Evolutionary conservation across 2,329 filamentous ascomycete species (phyloP), one percentile per base, ranked within the genome.

Genomic region (Albifimbria verrucaria): DNA sequence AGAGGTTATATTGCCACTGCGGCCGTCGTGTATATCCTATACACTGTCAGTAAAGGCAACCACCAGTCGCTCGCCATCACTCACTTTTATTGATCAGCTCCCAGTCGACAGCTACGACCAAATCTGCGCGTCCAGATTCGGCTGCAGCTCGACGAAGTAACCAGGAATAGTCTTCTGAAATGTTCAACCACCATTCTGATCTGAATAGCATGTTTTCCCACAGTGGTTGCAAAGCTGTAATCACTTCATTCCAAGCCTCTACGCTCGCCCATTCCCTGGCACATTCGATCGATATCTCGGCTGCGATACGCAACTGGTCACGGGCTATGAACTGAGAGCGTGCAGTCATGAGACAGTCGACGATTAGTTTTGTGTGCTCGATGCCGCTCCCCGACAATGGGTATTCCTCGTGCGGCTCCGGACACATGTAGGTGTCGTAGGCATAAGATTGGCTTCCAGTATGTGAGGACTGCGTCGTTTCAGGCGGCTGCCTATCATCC

Each of bases 341-440:
- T 3, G 84, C 81, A 36, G 73, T 72, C 48, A 73, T 69, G 10
- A 87, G 66, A 45, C 72, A 74, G 41, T 81, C 73, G 22, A 84
- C 71, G 26, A 87, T 81, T 22, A 85, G 64, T 53, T 76, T 71
- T 2, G 77, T 71, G 63, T 87, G 83, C 55, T 85, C 75, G 42
- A 82, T 73, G 0, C 81, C 80, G 5, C 66, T 58, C 4, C 77
- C 76, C 20, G 71, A 65, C 15, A 85, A 58, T 0, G 83, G 82
- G 48, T 76, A 77, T 60, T 87, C 84, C 57, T 85, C 75, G 55
- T 84, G 74, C 2, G 85, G 85, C 39, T 83, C 78, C 12, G 82
- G 83, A 52, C 84, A 87, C 71, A 88, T 77, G 65, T 87, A 88
- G 1, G 80, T 83, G 63, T 88, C 85, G 56, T 87, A 86, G 1